Conservation (phyloP, 2,329 filamentous ascomycete species). For the Aspergillus cejpii region DNA sequence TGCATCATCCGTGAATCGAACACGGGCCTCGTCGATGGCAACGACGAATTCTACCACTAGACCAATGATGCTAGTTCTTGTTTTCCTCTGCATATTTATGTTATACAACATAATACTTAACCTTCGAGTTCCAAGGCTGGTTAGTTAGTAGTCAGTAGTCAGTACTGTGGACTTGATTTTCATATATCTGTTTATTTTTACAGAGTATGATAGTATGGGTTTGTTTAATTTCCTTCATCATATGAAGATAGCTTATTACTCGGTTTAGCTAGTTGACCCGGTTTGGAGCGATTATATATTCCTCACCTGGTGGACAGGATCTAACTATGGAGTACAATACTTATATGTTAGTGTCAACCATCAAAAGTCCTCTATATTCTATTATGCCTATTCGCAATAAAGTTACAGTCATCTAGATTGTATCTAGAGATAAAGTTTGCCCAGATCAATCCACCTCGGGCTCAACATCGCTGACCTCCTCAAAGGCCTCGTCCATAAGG, state of each 20-base stretch:
- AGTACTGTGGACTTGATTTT: too few species aligned
- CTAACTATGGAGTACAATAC: too few species aligned
- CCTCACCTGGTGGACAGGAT: too few species aligned
- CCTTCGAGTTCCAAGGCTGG: neutral
- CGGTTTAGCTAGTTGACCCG: too few species aligned
- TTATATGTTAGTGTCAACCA: too few species aligned
- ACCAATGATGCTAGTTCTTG: slow-evolving; percentile 36
- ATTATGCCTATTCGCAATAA: neutral
- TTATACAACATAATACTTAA: neutral
- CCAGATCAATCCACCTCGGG: slow-evolving; percentile 21
- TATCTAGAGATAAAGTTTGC: neutral
- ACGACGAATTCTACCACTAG: slow-evolving; percentile 43
- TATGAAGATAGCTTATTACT: too few species aligned
- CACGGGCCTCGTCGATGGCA: slow-evolving; percentile 44
- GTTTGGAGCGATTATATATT: too few species aligned
- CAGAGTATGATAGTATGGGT: too few species aligned
- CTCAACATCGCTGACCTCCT: slow-evolving; percentile 35
- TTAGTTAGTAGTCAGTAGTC: too few species aligned
- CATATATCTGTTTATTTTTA: too few species aligned
- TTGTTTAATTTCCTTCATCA: too few species aligned
- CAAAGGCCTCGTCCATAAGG: slow-evolving; percentile 41
- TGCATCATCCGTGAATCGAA: slow-evolving; percentile 44
- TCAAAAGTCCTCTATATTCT: neutral
- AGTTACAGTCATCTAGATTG: neutral
- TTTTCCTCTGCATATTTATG: neutral